Conservation (phyloP, 371 early-diverging fungal species). For the Rhizopus delemar region DNA sequence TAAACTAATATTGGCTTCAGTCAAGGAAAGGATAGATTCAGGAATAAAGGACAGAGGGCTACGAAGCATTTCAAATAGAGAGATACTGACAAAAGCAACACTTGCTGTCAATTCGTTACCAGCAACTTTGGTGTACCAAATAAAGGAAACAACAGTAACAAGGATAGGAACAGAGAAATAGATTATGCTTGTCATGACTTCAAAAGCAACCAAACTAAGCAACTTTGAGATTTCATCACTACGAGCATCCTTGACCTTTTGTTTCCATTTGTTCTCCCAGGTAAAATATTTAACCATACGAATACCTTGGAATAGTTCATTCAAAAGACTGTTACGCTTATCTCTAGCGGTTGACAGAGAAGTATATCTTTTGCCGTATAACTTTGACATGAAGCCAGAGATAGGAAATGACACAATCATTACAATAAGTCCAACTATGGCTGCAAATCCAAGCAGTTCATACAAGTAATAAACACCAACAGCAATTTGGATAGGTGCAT, state of each 20-base stretch:
- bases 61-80: conserved; percentile 58
- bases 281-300: conserved; percentile 71
- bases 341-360: conserved; percentile 37
- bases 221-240: conserved; percentile 54
- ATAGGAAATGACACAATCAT: conserved; percentile 62
- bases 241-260: conserved; percentile 52
- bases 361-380: conserved; percentile 22
- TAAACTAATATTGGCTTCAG: conserved; percentile 55
- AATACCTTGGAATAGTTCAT: conserved; percentile 67
- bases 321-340: conserved; percentile 46
- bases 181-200: conserved; percentile 41
- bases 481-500: conserved; percentile 53
- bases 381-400: conserved; percentile 49
- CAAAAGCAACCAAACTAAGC: conserved; percentile 36
- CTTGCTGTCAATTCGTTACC: conserved; percentile 49
- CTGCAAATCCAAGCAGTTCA: conserved; percentile 49
- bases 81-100: conserved; percentile 65
- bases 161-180: conserved; percentile 56
- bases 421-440: conserved; percentile 52
- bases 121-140: conserved; percentile 60
- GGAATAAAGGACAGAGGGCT: conserved; percentile 57
- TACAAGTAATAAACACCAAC: conserved; percentile 54
- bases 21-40: conserved; percentile 28
- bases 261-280: conserved; percentile 64
- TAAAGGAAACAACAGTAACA: conserved; percentile 57